Evolutionary conservation across 768 basidiomycete genomes (phyloP).

Genomic region (Tubosaeta brunneosetosa): DNA sequence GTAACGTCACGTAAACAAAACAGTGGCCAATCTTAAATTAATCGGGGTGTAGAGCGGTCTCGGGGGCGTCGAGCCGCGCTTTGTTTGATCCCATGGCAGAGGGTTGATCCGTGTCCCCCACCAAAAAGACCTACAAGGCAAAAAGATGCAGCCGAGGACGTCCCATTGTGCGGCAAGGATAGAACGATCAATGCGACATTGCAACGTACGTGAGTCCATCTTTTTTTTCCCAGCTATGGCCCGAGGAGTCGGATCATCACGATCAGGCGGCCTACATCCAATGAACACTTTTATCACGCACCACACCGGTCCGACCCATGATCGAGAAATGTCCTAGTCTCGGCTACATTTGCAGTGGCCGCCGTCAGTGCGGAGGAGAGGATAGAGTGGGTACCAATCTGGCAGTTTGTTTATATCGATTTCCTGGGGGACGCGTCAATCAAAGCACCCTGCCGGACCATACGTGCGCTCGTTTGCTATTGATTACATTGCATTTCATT

Average conservation of each 20-base stretch:
- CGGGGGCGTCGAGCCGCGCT: neutral
- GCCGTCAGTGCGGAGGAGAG: slow-evolving; percentile 1
- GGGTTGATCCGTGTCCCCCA: neutral
- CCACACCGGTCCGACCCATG: neutral
- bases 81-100: neutral
- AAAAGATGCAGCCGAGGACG: neutral
- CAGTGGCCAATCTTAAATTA: neutral
- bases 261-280: neutral
- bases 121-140: too few relatives aligned
- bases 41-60: neutral
- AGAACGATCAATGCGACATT: neutral
- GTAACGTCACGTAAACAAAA: neutral
- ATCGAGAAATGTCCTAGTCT: neutral
- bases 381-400: neutral
- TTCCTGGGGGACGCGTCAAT: slow-evolving; percentile 1
- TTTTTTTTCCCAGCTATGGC: neutral
- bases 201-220: neutral
- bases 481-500: neutral
- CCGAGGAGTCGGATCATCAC: neutral
- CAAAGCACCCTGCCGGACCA: slow-evolving; percentile 2
- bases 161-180: neutral
- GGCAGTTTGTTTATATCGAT: neutral
- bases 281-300: neutral
- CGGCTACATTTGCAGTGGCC: slow-evolving; percentile 1
- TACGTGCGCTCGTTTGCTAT: neutral